These are phyloP conservation scores for Gnetum montanum DNA, from an alignment of 75 land plant species.

Conservation along the genomic window DNA sequence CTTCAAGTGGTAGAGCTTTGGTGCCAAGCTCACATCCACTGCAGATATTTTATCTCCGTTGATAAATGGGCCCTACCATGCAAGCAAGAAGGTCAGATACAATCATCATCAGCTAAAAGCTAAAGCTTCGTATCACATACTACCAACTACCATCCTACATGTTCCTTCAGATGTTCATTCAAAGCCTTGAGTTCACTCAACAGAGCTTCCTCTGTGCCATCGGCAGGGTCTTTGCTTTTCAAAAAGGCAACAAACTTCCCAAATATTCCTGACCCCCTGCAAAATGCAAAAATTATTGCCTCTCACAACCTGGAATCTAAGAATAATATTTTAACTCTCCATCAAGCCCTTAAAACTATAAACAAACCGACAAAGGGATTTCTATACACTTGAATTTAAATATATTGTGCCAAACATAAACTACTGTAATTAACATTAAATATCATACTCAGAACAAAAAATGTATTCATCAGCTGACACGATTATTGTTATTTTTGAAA, in stretches of 20 bases:
- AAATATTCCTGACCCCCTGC: constrained; percentile 84
- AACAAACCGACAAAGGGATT: no score
- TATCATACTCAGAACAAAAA: no score
- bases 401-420: no score
- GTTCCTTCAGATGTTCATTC: constrained; percentile 57
- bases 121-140: neutral
- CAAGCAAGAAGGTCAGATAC: neutral
- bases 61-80: constrained; percentile 74
- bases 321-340: no score
- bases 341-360: no score
- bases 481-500: no score
- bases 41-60: constrained; percentile 74
- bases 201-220: constrained; percentile 82
- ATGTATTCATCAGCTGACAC: no score
- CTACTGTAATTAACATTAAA: no score
- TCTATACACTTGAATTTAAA: no score
- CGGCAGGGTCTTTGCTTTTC: constrained; percentile 82
- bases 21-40: constrained; percentile 76
- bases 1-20: constrained; percentile 88
- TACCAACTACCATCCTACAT: constrained; percentile 37
- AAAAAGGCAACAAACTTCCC: constrained; percentile 74
- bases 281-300: no score
- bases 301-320: no score
- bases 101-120: neutral
- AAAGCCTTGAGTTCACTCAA: constrained; percentile 61